Percentiles rank a stretch among this genome's conserved stretches.
Conservation (phyloP, 805 yeast genomes). For the Candida corydali region DNA sequence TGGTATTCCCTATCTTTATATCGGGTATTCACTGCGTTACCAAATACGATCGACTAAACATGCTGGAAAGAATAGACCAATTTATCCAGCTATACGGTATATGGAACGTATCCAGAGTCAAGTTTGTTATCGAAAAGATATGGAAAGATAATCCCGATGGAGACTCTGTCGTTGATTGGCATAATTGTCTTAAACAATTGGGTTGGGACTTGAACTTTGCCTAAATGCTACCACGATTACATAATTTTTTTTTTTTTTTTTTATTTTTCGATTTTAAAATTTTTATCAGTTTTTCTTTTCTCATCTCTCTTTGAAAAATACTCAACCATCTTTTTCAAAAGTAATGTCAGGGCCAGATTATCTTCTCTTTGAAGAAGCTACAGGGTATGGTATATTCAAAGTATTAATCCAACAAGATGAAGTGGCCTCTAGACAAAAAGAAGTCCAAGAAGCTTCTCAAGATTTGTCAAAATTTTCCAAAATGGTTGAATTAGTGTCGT, state of each 20-base stretch:
- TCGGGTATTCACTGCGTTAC: conserved; percentile 68
- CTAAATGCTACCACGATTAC: conserved; percentile 15
- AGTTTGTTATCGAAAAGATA: conserved; percentile 42
- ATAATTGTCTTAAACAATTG: conserved; percentile 54
- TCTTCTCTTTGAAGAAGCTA: conserved; percentile 95
- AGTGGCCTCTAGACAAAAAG: conserved; percentile 85
- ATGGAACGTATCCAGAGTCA: conserved; percentile 51
- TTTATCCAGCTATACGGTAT: conserved; percentile 64
- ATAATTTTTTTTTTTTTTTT: conserved; percentile 6
- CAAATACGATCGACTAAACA: conserved; percentile 45
- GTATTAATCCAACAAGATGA: conserved; percentile 92
- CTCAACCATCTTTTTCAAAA: neutral
- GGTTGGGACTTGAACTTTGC: conserved; percentile 85
- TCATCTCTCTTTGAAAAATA: conserved; percentile 3
- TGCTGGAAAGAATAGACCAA: conserved; percentile 50
- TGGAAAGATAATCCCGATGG: conserved; percentile 51
- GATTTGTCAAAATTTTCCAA: conserved; percentile 88
- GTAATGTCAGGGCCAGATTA: conserved; percentile 75
- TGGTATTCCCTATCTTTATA: conserved; percentile 74
- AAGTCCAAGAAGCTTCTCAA: conserved; percentile 85
- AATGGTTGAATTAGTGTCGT: conserved; percentile 87
- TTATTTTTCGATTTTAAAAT: neutral
- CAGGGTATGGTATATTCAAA: conserved; percentile 96
- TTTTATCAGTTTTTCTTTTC: neutral
- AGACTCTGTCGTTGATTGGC: conserved; percentile 67